Evolutionary conservation across 768 basidiomycete genomes (phyloP), one percentile per base, ranked within the genome.

Genomic region (Amanita phalloides): DNA sequence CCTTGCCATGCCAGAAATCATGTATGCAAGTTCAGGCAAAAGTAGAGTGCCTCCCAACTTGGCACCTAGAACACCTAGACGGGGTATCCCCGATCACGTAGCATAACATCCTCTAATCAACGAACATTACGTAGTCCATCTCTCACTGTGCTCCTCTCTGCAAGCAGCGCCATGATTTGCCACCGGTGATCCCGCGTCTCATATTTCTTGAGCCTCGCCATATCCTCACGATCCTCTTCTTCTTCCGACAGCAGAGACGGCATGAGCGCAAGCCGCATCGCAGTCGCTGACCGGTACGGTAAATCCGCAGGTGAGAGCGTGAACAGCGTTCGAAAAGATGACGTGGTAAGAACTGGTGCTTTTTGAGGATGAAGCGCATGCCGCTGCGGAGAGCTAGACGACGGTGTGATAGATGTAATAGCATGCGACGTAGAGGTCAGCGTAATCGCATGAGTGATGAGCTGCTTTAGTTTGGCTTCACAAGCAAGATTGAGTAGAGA

Each of bases 381-480:
- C 55, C 23, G 35, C 47, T 28, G 39, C 44, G 35, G 51, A 51
- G 1, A 78, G 71, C 11, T 37, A 26, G 71, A 72, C 42, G 84
- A 79, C 0, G 85, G 80, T 8, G 71, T 73, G 45, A 91, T 88
- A 44, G 88, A 90, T 6, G 82, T 77, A 57, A 89, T 82, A 26
- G 85, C 80, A 57, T 84, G 79, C 5, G 88, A 90, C 6, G 81
- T 75, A 0, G 86, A 80, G 2, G 86, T 89, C 8, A 90, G 69
- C 2, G 86, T 83, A 28, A 91, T 65, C 4, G 88, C 86, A 57
- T 86, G 86, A 1, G 83, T 86, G 56, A 91, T 84, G 25, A 90
- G 76, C 53, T 90, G 85, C 61, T 91, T 91, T 3, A 91, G 73
- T 62, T 88, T 87, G 14, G 85, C 85, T 72, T 91, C 87, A 58